Evolutionary conservation across 441 rosid species (phyloP), one percentile per base, ranked within the genome.

Genomic region (Hura crepitans): DNA sequence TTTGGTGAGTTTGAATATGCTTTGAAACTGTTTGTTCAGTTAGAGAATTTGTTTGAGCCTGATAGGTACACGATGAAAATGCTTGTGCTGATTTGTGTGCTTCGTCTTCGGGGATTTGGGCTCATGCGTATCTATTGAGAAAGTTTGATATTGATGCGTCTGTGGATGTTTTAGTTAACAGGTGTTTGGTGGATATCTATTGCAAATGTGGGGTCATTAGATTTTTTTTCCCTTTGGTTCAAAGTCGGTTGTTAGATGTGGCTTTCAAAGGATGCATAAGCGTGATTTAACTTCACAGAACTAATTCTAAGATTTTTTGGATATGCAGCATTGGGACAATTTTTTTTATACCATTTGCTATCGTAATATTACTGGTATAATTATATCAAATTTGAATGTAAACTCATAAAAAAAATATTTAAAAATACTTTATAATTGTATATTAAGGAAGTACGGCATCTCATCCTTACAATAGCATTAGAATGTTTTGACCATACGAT

Each of bases 201-300:
- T 84, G 90, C 75, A 93, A 90, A 74, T 83, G 84, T 33, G 97
- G 97, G 97, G 14, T 80, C 86, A 51, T 30, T 85, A 71, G 88
- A 85, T 45, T n/a, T n/a, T n/a, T n/a, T n/a, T n/a, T n/a, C n/a
- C n/a, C n/a, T n/a, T n/a, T n/a, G n/a, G n/a, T n/a, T n/a, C n/a
- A n/a, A n/a, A n/a, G n/a, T n/a, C n/a, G n/a, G 60, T 80, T 35
- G 89, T 96, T 15, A 57, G 61, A n/a, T 54, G 27, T 33, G 60
- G 85, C 56, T 90, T 93, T 64, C 80, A 72, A 45, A 58, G 81
- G 31, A 87, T 90, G 86, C 74, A 68, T 33, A n/a, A 22, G 70
- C 88, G 77, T 69, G 82, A 83, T 69, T 73, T 86, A 62, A 80
- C 81, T 64, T 87, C 96, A 0, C 89, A 92, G 96, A 93, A n/a